Conservation (phyloP, 768 basidiomycete genomes). For the Russula vinacea region DNA sequence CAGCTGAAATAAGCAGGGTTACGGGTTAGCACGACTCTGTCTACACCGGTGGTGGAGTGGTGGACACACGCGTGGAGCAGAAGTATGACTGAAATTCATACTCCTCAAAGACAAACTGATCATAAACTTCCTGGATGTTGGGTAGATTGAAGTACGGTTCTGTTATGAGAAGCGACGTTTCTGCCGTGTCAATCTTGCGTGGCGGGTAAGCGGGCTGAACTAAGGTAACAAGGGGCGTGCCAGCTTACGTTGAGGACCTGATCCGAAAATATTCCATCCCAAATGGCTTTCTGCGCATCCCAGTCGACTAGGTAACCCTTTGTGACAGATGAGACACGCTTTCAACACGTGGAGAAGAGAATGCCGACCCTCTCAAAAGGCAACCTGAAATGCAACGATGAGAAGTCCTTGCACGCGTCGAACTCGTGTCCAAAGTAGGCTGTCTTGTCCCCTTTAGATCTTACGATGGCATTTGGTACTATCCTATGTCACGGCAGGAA, state of each 20-base stretch:
- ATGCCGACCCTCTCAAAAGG: slow-evolving; percentile 82
- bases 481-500: slow-evolving; percentile 45
- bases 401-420: slow-evolving; percentile 69
- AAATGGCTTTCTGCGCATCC: slow-evolving; percentile 92
- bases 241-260: slow-evolving; percentile 59
- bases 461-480: slow-evolving; percentile 76
- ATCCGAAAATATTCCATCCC: slow-evolving; percentile 85
- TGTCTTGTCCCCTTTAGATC: slow-evolving; percentile 78
- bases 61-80: slow-evolving; percentile 71
- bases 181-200: slow-evolving; percentile 64
- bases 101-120: slow-evolving; percentile 95
- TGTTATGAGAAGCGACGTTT: slow-evolving; percentile 78
- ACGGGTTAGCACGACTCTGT: slow-evolving; percentile 27
- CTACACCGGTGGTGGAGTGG: slow-evolving; percentile 18
- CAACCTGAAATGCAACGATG: slow-evolving; percentile 75
- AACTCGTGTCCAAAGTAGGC: slow-evolving; percentile 88
- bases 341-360: slow-evolving; percentile 16
- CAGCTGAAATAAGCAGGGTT: slow-evolving; percentile 48
- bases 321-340: slow-evolving; percentile 32
- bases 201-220: slow-evolving; percentile 9
- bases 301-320: slow-evolving; percentile 93
- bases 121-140: slow-evolving; percentile 87
- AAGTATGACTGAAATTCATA: slow-evolving; percentile 87
- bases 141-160: slow-evolving; percentile 95
- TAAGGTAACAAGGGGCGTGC: slow-evolving; percentile 24